A percentile compares a stretch with the other conserved stretches of the same genome.
Conservation (phyloP, 441 rosid genomes). For the Croton setiger region DNA sequence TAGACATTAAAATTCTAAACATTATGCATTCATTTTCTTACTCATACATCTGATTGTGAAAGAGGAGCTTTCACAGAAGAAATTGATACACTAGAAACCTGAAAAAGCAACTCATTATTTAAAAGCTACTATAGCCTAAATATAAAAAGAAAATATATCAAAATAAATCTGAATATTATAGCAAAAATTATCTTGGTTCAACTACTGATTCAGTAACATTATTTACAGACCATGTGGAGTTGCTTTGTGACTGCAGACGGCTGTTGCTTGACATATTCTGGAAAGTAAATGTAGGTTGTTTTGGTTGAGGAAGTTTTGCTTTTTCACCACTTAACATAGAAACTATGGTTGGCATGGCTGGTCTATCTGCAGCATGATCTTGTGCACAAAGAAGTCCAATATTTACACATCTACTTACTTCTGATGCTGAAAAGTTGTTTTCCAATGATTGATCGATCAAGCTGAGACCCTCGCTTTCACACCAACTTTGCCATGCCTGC, state of each 20-base stretch:
- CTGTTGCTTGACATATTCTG: neutral
- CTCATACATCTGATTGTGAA: no score
- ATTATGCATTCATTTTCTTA: no score
- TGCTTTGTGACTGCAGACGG: no score
- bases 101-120: no score
- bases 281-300: constrained; percentile 20
- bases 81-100: no score
- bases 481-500: constrained; percentile 51
- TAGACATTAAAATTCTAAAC: no score
- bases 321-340: constrained; percentile 20
- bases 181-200: constrained; percentile 4
- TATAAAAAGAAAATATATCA: no score
- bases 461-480: no score
- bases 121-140: no score
- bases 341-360: constrained; percentile 14
- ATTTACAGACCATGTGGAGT: constrained; percentile 15
- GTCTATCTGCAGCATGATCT: no score
- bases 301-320: constrained; percentile 14
- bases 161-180: no score
- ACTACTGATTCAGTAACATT: neutral
- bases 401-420: constrained; percentile 21
- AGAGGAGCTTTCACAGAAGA: no score
- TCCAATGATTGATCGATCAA: constrained; percentile 24
- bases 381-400: constrained; percentile 19
- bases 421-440: constrained; percentile 31